A percentile compares a stretch with the other conserved stretches of the same genome.
These are phyloP conservation scores for Picochlorum sp. DNA, from an alignment of 139 green algal genomes.

Conservation along the genomic window DNA sequence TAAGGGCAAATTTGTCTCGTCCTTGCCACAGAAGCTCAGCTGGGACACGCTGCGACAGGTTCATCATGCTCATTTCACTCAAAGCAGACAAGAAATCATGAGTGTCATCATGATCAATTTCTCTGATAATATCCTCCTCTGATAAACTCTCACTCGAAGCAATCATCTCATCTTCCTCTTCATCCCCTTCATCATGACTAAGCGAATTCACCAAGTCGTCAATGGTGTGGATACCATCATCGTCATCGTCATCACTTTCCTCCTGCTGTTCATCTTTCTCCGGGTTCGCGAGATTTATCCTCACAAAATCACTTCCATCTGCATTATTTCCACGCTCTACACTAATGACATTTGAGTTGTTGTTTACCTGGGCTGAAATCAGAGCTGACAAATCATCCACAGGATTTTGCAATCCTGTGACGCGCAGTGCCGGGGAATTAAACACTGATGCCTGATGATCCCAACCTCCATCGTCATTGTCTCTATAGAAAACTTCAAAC, in stretches of 20 bases:
- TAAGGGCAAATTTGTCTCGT: not conserved
- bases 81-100: not conserved
- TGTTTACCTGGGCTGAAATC: not conserved
- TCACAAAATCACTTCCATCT: constrained; percentile 13
- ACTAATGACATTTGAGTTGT: constrained; percentile 9
- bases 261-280: not conserved
- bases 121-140: not conserved
- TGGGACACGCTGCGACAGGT: not conserved
- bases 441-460: constrained; percentile 40
- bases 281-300: constrained; percentile 1
- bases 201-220: constrained; percentile 20
- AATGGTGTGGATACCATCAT: constrained; percentile 19
- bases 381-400: constrained; percentile 7
- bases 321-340: constrained; percentile 14
- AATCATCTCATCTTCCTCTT: constrained; percentile 1
- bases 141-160: not conserved
- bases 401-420: not conserved
- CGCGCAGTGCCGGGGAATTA: constrained; percentile 11
- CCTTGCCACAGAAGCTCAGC: not conserved
- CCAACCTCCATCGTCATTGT: constrained; percentile 11
- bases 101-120: not conserved
- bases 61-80: not conserved
- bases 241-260: not conserved
- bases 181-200: not conserved
- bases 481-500: constrained; percentile 58